Evolutionary conservation across 2,329 filamentous ascomycete genomes (phyloP).

Genomic region (Colletotrichum somersetense): DNA sequence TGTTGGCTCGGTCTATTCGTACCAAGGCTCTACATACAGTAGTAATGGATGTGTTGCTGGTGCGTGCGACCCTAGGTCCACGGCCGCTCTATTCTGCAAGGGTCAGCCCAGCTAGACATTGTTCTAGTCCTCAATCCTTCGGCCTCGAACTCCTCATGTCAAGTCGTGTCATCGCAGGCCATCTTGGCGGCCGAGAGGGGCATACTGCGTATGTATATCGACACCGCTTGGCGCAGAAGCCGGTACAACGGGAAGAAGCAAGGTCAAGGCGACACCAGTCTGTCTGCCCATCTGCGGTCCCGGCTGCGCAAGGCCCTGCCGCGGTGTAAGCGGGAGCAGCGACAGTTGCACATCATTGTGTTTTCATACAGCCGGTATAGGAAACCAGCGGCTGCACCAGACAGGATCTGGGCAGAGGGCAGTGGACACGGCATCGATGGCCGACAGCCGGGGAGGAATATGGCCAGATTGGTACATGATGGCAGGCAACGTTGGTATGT

Average conservation of each 20-base stretch:
- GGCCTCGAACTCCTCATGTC: conserved; percentile 22
- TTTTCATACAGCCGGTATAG: conserved; percentile 12
- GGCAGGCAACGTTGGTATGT: conserved; percentile 33
- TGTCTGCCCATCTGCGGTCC: conserved; percentile 23
- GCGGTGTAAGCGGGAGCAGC: conserved; percentile 16
- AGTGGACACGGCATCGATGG: conserved; percentile 28
- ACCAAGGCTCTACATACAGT: too few species aligned
- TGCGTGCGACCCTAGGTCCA: conserved; percentile 29
- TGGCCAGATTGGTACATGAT: conserved; percentile 13
- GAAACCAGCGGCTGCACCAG: conserved; percentile 29
- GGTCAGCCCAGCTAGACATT: conserved; percentile 14
- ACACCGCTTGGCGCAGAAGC: conserved; percentile 23
- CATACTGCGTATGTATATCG: conserved; percentile 6
- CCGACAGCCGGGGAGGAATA: conserved; percentile 36
- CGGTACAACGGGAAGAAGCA: conserved; percentile 22
- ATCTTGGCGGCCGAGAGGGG: conserved; percentile 24
- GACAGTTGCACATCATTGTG: conserved; percentile 8
- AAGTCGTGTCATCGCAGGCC: conserved; percentile 30
- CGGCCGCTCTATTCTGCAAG: conserved; percentile 25
- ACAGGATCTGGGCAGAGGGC: conserved; percentile 14
- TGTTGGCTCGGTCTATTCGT: conserved; percentile 10
- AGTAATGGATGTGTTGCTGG: conserved; percentile 14
- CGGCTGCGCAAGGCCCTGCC: conserved; percentile 20
- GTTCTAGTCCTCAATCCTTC: conserved; percentile 27
- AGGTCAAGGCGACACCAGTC: conserved; percentile 11